Base-by-base conservation (phyloP, 1,284 basidiomycete genomes). In the Coniferiporia sulphurascens region DNA sequence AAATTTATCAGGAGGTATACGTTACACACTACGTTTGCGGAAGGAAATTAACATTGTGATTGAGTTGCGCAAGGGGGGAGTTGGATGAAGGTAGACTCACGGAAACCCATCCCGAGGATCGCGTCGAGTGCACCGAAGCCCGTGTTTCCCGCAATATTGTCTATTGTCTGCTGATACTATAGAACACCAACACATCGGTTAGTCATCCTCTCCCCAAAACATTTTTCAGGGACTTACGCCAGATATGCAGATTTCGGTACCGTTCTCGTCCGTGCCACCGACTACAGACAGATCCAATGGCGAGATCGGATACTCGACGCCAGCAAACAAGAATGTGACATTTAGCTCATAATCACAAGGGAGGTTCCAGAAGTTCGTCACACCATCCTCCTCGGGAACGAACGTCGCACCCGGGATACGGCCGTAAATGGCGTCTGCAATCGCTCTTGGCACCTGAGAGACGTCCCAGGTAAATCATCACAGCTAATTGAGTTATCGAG, bases 261-360 rank as follows among this genome's bases (percentile, higher is more conserved):
- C 41, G 10, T 43, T 43, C 2, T 3, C 27, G 5, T 27, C 27
- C 27, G 10, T n/a, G 2, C 41, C 41, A 43, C 3, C 41, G n/a
- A 43, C 3, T n/a, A 43, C 3, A n/a, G 41, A 43, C 41, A 43
- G n/a, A 43, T 43, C 41, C 41, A 43, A n/a, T 43, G 41, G 41
- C 8, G 41, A 43, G 10, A 88, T 77, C 6, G 81, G 85, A 65
- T 77, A 82, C 15, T 70, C 63, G 2, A 76, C 69, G 15, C 82
- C 81, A 13, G 69, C 75, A 52, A 88, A 83, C 59, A 76, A 72
- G 71, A 87, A 81, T 0, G 85, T 83, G 19, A 85, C 70, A 61
- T 85, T 87, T 34, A 87, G 76, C 68, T 85, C 80, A 46, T 77
- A 73, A 44, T 73, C 68, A 66, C 86, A 89, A 1, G 85, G 84